phyloP scores from a whole-genome alignment of 2,329 filamentous ascomycete genomes.

The Exophiala oligosperma region DNA sequence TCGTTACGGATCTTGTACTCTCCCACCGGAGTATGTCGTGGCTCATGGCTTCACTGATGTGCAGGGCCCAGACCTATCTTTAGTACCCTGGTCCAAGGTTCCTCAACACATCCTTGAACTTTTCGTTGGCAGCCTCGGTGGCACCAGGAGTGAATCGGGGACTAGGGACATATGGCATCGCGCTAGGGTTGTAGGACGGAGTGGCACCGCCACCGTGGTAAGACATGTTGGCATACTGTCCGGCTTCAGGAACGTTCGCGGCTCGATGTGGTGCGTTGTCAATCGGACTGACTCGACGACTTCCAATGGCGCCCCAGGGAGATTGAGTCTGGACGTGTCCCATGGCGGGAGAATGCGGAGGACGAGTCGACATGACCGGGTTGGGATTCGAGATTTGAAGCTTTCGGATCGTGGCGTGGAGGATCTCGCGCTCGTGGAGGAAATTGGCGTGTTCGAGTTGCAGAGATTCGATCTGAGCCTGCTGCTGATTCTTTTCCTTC shows the following conservation, averaged over 20 bases:
- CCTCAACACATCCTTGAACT: slow-evolving; percentile 13
- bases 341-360: no score
- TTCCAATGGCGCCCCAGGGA: slow-evolving; percentile 18
- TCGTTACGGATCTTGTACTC: no score
- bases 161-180: background rate
- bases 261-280: background rate
- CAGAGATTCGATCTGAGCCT: slow-evolving; percentile 4
- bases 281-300: slow-evolving; percentile 6
- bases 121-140: slow-evolving; percentile 7
- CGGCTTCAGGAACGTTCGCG: background rate
- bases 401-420: slow-evolving; percentile 15
- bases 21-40: no score
- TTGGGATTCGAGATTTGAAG: slow-evolving; percentile 8
- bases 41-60: background rate
- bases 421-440: slow-evolving; percentile 14
- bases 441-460: slow-evolving; percentile 3
- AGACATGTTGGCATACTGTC: background rate
- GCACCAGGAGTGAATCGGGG: background rate
- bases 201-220: background rate
- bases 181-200: background rate
- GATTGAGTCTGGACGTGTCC: background rate
- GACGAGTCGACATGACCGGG: background rate
- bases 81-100: slow-evolving; percentile 11
- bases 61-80: background rate
- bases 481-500: slow-evolving; percentile 9